Evolutionary conservation across 768 basidiomycete genomes (phyloP).

Genomic region (Ramaria rubella): DNA sequence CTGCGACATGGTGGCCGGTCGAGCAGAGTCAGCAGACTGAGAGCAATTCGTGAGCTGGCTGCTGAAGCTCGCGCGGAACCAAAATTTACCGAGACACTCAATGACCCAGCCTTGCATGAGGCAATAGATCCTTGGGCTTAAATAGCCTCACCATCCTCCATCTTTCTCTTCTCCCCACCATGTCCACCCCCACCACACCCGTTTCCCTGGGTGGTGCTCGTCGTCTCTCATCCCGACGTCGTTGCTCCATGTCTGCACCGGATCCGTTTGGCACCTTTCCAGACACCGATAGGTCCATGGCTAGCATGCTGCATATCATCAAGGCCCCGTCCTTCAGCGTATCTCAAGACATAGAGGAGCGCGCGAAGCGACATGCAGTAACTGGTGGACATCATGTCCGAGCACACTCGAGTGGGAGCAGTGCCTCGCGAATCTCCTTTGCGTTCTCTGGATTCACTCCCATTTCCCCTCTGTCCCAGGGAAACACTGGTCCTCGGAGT

Average conservation of each 20-base stretch:
- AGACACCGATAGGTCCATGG: conserved; percentile 46
- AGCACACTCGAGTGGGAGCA: conserved; percentile 9
- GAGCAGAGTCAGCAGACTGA: background rate
- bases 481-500: conserved; percentile 27
- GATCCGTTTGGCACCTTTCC: conserved; percentile 55
- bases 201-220: background rate
- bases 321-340: conserved; percentile 1
- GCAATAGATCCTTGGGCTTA: background rate
- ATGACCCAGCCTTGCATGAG: background rate
- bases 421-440: conserved; percentile 16
- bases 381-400: conserved; percentile 6
- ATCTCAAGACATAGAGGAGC: background rate
- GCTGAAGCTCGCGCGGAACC: background rate
- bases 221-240: conserved; percentile 44
- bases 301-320: conserved; percentile 45
- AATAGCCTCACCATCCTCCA: background rate
- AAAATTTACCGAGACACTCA: background rate
- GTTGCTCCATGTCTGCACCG: conserved; percentile 61
- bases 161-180: background rate
- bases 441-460: conserved; percentile 12
- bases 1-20: conserved; percentile 1
- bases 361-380: conserved; percentile 5
- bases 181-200: background rate
- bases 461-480: conserved; percentile 18
- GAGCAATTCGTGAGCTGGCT: too few species aligned